These are phyloP conservation scores for Conidiobolus incongruus DNA, from an alignment of 371 early-diverging fungal species.

Conservation along the genomic window DNA sequence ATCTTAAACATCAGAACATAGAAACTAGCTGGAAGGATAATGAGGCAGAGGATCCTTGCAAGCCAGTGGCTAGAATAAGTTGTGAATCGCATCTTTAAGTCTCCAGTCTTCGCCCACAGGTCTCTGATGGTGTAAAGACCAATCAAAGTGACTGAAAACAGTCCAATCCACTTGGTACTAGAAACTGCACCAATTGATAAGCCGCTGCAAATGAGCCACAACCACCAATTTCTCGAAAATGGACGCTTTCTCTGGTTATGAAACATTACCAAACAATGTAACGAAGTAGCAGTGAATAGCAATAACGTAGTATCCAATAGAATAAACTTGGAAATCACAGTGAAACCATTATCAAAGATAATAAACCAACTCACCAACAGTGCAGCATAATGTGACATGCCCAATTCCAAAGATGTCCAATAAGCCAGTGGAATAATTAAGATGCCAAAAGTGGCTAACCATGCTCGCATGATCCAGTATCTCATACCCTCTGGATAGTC, in stretches of 20 bases:
- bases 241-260: conserved; percentile 48
- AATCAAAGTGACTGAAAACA: conserved; percentile 84
- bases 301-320: conserved; percentile 94
- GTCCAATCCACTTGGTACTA: conserved; percentile 99
- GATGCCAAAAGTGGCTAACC: conserved; percentile 79
- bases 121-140: conserved; percentile 94
- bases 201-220: conserved; percentile 75
- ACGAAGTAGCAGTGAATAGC: conserved; percentile 65
- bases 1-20: conserved; percentile 73
- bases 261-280: conserved; percentile 50
- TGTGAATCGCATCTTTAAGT: conserved; percentile 28
- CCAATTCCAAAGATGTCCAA: conserved; percentile 58
- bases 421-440: conserved; percentile 87
- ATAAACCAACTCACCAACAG: conserved; percentile 28
- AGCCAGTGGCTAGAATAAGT: conserved; percentile 54
- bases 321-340: conserved; percentile 85
- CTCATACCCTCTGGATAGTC: conserved; percentile 67
- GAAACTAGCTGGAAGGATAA: conserved; percentile 61
- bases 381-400: conserved; percentile 45
- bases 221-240: conserved; percentile 66
- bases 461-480: conserved; percentile 82
- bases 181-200: conserved; percentile 69
- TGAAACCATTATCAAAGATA: conserved; percentile 30
- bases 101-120: conserved; percentile 80
- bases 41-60: conserved; percentile 52